phyloP scores from a whole-genome alignment of 495 filamentous ascomycete genomes.

The Corynascus novoguineensis region DNA sequence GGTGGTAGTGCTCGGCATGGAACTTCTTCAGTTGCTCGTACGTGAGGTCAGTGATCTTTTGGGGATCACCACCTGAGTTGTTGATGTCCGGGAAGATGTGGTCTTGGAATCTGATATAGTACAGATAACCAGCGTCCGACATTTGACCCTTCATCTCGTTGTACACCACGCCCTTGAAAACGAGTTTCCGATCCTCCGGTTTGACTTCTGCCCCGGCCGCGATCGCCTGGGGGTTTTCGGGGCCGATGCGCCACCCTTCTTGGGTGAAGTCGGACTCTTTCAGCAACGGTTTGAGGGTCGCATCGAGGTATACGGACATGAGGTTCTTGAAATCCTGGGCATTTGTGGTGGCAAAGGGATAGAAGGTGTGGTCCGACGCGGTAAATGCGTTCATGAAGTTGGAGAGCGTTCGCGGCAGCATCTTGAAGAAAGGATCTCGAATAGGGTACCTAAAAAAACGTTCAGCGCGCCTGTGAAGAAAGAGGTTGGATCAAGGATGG shows the following conservation, averaged over 20 bases:
- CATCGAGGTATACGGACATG: conserved; percentile 93
- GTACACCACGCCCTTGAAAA: conserved; percentile 98
- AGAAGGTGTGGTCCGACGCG: conserved; percentile 91
- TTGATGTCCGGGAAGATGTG: conserved; percentile 89
- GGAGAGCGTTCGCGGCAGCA: conserved; percentile 92
- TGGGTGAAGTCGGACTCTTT: conserved; percentile 90
- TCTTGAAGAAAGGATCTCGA: conserved; percentile 98
- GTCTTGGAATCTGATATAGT: conserved; percentile 89
- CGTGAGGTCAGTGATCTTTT: conserved; percentile 91
- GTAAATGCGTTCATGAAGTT: conserved; percentile 99
- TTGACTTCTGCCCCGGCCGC: conserved; percentile 36
- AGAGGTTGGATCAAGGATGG: not conserved
- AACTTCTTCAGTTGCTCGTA: conserved; percentile 80
- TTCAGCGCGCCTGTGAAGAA: too few species aligned
- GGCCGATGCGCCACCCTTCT: conserved; percentile 94
- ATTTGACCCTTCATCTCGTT: conserved; percentile 99
- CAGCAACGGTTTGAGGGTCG: conserved; percentile 81
- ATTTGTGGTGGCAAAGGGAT: conserved; percentile 98
- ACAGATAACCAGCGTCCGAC: conserved; percentile 94
- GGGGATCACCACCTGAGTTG: conserved; percentile 92
- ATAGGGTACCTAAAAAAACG: conserved; percentile 73
- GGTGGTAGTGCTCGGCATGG: conserved; percentile 88
- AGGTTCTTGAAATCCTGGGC: conserved; percentile 90
- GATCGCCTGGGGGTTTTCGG: conserved; percentile 68
- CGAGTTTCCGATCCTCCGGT: conserved; percentile 53